Evolutionary conservation across 2,329 filamentous ascomycete genomes (phyloP).

Genomic region (Myotisia sp.): DNA sequence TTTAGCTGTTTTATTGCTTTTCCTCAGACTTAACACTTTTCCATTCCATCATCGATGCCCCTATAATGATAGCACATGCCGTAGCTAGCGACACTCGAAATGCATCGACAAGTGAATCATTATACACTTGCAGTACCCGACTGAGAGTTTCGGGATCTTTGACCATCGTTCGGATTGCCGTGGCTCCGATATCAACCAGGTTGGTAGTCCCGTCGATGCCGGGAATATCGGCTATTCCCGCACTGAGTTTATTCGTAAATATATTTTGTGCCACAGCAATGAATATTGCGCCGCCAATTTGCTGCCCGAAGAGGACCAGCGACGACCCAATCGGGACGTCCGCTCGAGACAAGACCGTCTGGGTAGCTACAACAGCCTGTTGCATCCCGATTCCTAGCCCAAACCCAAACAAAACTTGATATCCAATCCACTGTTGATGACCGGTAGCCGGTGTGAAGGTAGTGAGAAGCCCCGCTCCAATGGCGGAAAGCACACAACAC

Average conservation of each 20-base stretch:
- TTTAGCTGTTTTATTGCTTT: conserved; percentile 1
- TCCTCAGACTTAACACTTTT: conserved; percentile 4
- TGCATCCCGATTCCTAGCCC: conserved; percentile 16
- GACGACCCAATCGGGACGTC: conserved; percentile 13
- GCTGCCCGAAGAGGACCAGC: conserved; percentile 14
- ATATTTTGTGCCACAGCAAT: conserved; percentile 14
- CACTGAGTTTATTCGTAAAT: conserved; percentile 12
- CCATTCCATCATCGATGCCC: conserved; percentile 5
- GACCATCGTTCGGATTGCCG: conserved; percentile 22
- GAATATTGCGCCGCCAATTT: conserved; percentile 13
- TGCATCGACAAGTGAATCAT: conserved; percentile 23
- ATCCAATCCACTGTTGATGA: conserved; percentile 15
- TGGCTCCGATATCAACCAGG: conserved; percentile 25
- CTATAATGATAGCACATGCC: conserved; percentile 4
- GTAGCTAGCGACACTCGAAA: conserved; percentile 10
- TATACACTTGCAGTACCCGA: conserved; percentile 24
- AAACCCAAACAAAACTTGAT: conserved; percentile 15
- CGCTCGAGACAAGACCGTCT: conserved; percentile 12
- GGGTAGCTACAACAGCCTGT: conserved; percentile 10
- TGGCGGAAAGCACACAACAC: conserved; percentile 13
- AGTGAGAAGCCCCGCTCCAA: conserved; percentile 18
- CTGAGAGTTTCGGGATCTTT: conserved; percentile 13
- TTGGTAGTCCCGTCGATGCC: conserved; percentile 16
- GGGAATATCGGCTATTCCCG: conserved; percentile 13
- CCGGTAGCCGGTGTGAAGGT: conserved; percentile 15